Base-by-base conservation (phyloP, 352 stramenopile genomes). In the Phytophthora agathidicida region DNA sequence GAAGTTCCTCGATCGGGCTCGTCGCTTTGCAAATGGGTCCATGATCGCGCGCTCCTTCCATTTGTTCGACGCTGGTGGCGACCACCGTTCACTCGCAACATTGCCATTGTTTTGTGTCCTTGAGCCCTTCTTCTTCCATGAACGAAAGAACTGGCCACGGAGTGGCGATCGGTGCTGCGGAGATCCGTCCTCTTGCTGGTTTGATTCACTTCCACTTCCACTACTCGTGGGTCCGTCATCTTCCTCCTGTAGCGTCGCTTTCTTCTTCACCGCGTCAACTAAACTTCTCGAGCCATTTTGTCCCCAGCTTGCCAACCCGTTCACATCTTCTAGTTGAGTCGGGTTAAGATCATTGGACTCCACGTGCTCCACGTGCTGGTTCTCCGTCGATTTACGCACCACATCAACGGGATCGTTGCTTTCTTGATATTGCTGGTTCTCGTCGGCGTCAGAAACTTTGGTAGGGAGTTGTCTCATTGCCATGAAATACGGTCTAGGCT, bases 41-140 rank as follows among this genome's bases (percentile, higher is more conserved):
- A 83, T 57, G 10, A 91, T 60, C 9, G 82, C 82, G 1, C 82
- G 73, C n/a, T 73, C 71, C 59, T 86, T 88, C 82, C 82, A 91
- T 46, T 91, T 91, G 63, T 91, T 91, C 11, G 56, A 67, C 5
- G 48, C 11, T 17, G 47, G 41, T n/a, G 62, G 56, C 2, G 62
- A 59, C 62, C 62, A 71, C 9, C 35, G n/a, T 41, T 33, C 53
- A 43, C 38, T 60, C 16, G 36, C 36, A 13, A 51, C 39, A 20
- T 26, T 65, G 26, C 75, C 65, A 39, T 60, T 60, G 10, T 58
- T 47, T 35, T 65, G 45, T n/a, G 7, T 7, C 5, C 14, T 42
- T 32, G 48, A 41, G 17, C 3, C n/a, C n/a, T n/a, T 30, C 19
- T 80, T 79, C 43, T 88, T 89, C 80, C 80, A 89, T 4, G 73